These are phyloP conservation scores for Microbotryum lychnidis-dioicae DNA, from an alignment of 1,284 basidiomycete genomes.

Conservation along the genomic window DNA sequence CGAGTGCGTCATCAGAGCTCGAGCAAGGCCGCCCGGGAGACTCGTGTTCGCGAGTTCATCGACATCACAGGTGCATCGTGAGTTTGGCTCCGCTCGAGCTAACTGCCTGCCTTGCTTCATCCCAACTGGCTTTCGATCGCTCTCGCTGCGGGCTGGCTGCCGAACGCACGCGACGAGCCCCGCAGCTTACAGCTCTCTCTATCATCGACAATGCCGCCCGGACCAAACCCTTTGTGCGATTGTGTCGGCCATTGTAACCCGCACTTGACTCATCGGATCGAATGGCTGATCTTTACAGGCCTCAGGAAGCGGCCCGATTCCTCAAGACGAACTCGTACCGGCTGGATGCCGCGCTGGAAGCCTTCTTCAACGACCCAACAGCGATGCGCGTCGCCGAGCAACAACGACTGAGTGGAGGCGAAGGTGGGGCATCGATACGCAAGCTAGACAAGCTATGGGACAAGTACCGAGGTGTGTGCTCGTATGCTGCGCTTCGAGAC, in stretches of 20 bases:
- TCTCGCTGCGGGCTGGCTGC: background rate
- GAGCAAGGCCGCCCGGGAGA: slow-evolving; percentile 18
- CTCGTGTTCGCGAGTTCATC: slow-evolving; percentile 20
- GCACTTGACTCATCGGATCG: background rate
- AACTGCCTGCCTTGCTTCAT: slow-evolving; percentile 28
- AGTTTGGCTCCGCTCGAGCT: slow-evolving; percentile 11
- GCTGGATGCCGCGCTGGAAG: slow-evolving; percentile 65
- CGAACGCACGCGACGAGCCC: background rate
- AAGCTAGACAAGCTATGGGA: slow-evolving; percentile 61
- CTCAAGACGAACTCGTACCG: slow-evolving; percentile 59
- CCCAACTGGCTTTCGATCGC: slow-evolving; percentile 5
- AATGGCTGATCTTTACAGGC: background rate
- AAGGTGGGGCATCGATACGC: slow-evolving; percentile 28
- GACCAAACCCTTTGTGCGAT: background rate
- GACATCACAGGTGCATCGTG: slow-evolving; percentile 29
- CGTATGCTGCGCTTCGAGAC: background rate
- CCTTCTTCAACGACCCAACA: slow-evolving; percentile 51
- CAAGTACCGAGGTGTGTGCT: slow-evolving; percentile 60
- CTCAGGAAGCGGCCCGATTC: slow-evolving; percentile 59
- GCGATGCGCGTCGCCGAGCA: slow-evolving; percentile 16
- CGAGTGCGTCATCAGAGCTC: background rate
- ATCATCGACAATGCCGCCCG: background rate
- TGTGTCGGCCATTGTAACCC: background rate
- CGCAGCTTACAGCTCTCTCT: background rate
- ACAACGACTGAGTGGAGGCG: slow-evolving; percentile 40